Base-by-base conservation (phyloP, 306 rosid genomes). In the Prunus mira region DNA sequence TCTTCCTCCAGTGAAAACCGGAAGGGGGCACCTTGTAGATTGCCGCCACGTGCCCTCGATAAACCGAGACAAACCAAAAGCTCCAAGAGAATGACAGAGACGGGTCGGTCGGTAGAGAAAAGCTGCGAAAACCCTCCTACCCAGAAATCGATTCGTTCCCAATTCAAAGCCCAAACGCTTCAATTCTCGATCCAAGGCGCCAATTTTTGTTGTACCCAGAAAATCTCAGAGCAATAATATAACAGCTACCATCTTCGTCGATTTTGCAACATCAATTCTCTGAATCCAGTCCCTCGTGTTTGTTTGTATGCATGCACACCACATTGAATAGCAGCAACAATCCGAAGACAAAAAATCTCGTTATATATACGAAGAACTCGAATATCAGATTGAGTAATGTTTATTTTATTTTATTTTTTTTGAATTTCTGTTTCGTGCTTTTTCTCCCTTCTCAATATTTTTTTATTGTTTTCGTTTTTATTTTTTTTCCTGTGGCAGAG, bases 111-210 rank as follows among this genome's bases (percentile, higher is more conserved):
- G 68, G 58, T 66, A 72, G 38, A 65, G 30, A 34, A 32, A 60
- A 45, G 5, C 71, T 46, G 19, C 24, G 61, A 78, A 79, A 84
- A 52, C 63, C 64, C 65, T 77, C 75, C 51, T 51, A 75, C 87
- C 84, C 82, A 80, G 84, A 82, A 74, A 86, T 57, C 74, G 76
- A 82, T 79, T 25, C 56, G 50, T 65, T 22, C 49, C 52, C 47
- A 80, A 84, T 78, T 76, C 80, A 77, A 80, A 72, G 50, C 20
- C 25, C 62, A 41, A 25, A 1, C 17, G 51, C 75, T 79, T 85
- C 81, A 86, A 78, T 72, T 15, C 65, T 75, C 78, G 80, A 76
- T 80, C 62, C 50, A 12, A 71, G 67, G 17, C 72, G 63, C 61
- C 74, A 77, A 38, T 1, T 68, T 13, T 62, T 3, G 28, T 51